Evolutionary conservation across 2,329 filamentous ascomycete species (phyloP), one percentile per base, ranked within the genome.

Genomic region (Claviceps spartinae): DNA sequence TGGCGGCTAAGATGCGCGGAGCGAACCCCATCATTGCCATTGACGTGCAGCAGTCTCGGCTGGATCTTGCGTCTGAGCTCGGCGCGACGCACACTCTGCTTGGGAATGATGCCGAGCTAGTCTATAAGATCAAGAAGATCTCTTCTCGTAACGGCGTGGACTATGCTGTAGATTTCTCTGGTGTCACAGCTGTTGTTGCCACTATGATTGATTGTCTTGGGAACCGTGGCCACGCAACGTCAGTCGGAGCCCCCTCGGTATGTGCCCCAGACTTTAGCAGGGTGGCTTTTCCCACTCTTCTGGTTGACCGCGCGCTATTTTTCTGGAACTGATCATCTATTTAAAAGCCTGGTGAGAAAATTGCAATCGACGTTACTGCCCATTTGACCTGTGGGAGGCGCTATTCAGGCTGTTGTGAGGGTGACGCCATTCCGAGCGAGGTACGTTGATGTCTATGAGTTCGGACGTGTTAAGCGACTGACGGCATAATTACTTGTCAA

Each of bases 151-250:
- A 57, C 18, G 64, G 64, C 1, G 61, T 63, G 3, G 58, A 66
- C 38, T 66, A 58, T 46, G 65, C 64, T 7, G 59, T 65, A 14
- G 64, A 67, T 41, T 66, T 61, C 36, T 62, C 63, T 18, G 55
- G 59, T 37, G 34, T 65, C 56, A 61, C 71, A 62, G 55, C 65
- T 59, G 61, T 74, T 56, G 65, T 75, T 60, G 62, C 62, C 36
- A 69, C 65, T 24, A 74, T 74, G 65, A 68, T 76, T 54, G 71
- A 74, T 48, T 68, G 70, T 56, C 65, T 73, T 37, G 63, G 64
- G 11, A 59, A 16, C 34, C 49, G 49, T 18, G 49, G 43, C 16
- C 43, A 51, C 20, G 49, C 34, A 30, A 47, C 16, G 14, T 40
- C 38, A 18, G 47, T 49, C 20, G 47, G 47, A 42, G 22, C 47